Evolutionary conservation across 768 basidiomycete species (phyloP), one percentile per base, ranked within the genome.

Genomic region (Austroboletus eburneus): DNA sequence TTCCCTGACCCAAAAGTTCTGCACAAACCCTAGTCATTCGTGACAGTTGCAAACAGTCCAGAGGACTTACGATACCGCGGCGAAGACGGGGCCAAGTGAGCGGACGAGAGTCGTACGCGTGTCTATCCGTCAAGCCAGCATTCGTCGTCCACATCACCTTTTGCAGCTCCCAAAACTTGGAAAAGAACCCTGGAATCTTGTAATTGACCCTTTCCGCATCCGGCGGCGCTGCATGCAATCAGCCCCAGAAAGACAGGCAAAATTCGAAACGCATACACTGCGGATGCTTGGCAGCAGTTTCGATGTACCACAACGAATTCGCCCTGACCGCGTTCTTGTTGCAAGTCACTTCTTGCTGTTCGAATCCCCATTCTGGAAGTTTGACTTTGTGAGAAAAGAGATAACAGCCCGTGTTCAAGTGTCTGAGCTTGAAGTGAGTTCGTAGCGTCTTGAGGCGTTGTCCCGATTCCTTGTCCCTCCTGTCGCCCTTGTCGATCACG

Each of bases 1-100:
- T 51, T 98, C 91, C 67, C 93, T 93, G 36, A 96, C 91, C 96
- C 96, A 98, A 70, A 97, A 98, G 69, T 94, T 96, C 92, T 93
- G 54, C n/a, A n/a, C n/a, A n/a, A n/a, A n/a, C n/a, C n/a, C 49
- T 9, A 57, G 50, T 18, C 52, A 49, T 49, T 27, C 38, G 7
- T 14, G 2, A 23, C 9, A 4, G 3, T 12, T 20, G 43, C 0
- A 14, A 23, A 27, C 2, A 8, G 5, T 14, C 22, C 39, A 34
- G 21, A 21, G 13, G 7, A 76, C 91, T 74, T 57, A 97, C 92
- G 59, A 98, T 98, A 29, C 96, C 96, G 48, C 95, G 85, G 38
- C 77, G 78, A 25, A 98, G 78, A 40, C 78, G 74, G n/a, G 95
- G 96, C 96, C 96, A 98, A 0, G 80, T 74, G 42, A 78, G 70